Evolutionary conservation across 129 eudicot species (phyloP).

Genomic region (Gnaphalium uliginosum): DNA sequence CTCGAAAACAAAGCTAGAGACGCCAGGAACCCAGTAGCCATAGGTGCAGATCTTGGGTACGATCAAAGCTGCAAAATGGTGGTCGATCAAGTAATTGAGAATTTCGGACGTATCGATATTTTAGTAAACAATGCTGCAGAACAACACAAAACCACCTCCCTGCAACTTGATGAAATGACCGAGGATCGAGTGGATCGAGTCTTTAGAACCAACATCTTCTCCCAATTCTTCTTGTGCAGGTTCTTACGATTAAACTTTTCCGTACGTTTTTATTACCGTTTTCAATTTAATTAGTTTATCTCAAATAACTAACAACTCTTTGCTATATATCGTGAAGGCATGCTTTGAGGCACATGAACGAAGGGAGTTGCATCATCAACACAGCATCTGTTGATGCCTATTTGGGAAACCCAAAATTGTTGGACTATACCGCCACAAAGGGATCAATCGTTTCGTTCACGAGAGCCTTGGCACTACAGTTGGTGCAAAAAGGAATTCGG

Average conservation of each 20-base stretch:
- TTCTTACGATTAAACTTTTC: neutral
- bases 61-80: constrained; percentile 63
- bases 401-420: neutral
- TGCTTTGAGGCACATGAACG: neutral
- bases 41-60: constrained; percentile 58
- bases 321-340: too few relatives aligned
- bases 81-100: constrained; percentile 58
- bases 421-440: neutral
- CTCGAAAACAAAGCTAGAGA: constrained; percentile 39
- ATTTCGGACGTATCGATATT: constrained; percentile 58
- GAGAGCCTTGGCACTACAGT: neutral
- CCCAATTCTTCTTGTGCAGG: constrained; percentile 64
- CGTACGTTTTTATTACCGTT: too few relatives aligned
- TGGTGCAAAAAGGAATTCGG: neutral
- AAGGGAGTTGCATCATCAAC: constrained; percentile 8
- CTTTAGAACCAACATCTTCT: constrained; percentile 73
- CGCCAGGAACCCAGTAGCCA: constrained; percentile 59
- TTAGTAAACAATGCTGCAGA: constrained; percentile 71
- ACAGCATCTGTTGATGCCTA: neutral
- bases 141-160: constrained; percentile 45
- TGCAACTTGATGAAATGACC: constrained; percentile 61
- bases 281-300: too few relatives aligned
- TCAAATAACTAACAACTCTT: too few relatives aligned
- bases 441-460: neutral
- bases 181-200: constrained; percentile 72